Evolutionary conservation across 1,139 yeast species (phyloP).

Genomic region (Blastobotrys illinoisensis): DNA sequence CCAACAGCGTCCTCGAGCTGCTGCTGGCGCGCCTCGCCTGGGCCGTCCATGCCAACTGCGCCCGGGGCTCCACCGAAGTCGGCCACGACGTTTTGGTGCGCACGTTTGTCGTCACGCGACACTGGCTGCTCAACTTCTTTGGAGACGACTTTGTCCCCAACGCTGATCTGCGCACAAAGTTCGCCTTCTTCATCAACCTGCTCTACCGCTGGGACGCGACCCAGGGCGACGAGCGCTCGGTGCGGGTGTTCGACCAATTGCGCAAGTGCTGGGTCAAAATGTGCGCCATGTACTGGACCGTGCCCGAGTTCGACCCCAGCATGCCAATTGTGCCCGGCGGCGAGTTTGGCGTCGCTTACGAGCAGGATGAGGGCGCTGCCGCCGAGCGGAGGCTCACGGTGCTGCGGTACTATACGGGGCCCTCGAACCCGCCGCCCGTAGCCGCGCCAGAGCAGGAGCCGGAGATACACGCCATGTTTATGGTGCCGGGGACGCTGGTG

Average conservation of each 20-base stretch:
- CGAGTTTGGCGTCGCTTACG: conserved; percentile 16
- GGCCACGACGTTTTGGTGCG: conserved; percentile 74
- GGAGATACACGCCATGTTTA: neutral
- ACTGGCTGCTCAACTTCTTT: conserved; percentile 66
- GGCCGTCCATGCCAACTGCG: conserved; percentile 48
- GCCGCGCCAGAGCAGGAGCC: neutral
- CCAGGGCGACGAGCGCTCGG: conserved; percentile 22
- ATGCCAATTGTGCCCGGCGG: conserved; percentile 19
- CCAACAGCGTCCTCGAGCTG: conserved; percentile 53
- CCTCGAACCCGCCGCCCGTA: conserved; percentile 26
- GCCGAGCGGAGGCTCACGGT: conserved; percentile 26
- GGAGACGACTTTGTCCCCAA: conserved; percentile 39
- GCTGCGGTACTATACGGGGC: conserved; percentile 28
- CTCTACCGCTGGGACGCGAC: conserved; percentile 28
- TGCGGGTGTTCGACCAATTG: conserved; percentile 32
- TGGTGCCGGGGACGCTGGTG: neutral
- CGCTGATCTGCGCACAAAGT: conserved; percentile 28
- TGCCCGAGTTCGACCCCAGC: conserved; percentile 14
- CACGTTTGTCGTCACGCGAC: conserved; percentile 81
- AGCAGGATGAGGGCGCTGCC: conserved; percentile 3
- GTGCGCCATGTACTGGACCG: conserved; percentile 33
- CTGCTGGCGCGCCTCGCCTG: conserved; percentile 64
- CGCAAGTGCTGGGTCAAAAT: conserved; percentile 34
- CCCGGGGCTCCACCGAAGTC: conserved; percentile 26
- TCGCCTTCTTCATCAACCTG: conserved; percentile 27